Base-by-base conservation (phyloP, 208 protist species). In the Acanthamoeba lenticulata region DNA sequence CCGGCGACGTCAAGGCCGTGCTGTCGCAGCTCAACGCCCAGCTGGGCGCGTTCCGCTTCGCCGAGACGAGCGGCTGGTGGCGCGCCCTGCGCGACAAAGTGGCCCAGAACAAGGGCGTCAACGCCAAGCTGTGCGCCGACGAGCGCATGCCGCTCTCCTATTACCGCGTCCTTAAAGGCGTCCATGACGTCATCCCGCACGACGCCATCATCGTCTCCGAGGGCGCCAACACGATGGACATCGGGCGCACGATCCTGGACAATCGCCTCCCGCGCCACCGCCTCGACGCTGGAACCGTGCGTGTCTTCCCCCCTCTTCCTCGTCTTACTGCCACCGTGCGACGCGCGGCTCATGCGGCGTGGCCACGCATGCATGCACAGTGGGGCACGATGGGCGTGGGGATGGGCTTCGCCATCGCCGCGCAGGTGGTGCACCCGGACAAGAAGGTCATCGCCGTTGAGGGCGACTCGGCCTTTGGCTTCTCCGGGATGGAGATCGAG, bases 171-270 rank as follows among this genome's bases (percentile, higher is more conserved):
- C 57, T 94, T 3, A 77, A 65, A n/a, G 92, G 81, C 24, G 92
- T 94, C 7, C 44, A 85, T 27, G 90, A 94, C 47, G 38, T 38
- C 38, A 38, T 94, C 15, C 90, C 90, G 5, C 47, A 49, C 17
- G 90, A 94, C 57, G 62, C 65, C 19, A 85, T 94, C 24, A 94
- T 94, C 90, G 57, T 83, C 17, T 83, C 90, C 15, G 67, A 85
- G 89, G 94, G 94, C 13, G 94, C 93, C 67, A 96, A 96, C 72
- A 96, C 94, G n/a, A 96, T 96, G 94, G 94, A 96, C 69, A 95
- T 96, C 17, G 92, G 93, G 5, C 74, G 94, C 9, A 93, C 92
- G 32, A 79, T 96, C 44, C 49, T 96, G 17, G 55, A 92, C 21
- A 93, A 95, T 55, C 40, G 47, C 11, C 27, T 94, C 17, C 94